Base-by-base conservation (phyloP, 1,284 basidiomycete genomes). In the Ustilago trichophora region DNA sequence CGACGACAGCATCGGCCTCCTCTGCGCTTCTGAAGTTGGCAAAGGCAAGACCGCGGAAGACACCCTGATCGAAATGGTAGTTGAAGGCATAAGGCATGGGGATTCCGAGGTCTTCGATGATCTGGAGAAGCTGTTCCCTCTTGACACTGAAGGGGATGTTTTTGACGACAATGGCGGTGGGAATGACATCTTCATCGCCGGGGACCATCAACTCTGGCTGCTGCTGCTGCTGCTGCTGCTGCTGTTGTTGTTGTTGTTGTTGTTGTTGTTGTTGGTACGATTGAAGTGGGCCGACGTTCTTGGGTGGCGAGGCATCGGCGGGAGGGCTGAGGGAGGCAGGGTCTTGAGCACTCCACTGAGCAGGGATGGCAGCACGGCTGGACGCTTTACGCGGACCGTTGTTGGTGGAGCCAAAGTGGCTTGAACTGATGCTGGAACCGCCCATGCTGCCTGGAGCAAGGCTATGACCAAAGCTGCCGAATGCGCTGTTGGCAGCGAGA, bases 31-130 rank as follows among this genome's bases (percentile, higher is more conserved):
- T 89, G 84, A 98, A 99, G 83, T 99, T 99, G 78, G 96, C 95
- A 83, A 99, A 99, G 2, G 96, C 96, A 47, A 99, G 84, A 16
- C 96, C 96, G 63, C 96, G 90, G 86, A 99, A 99, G 33, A 93
- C 90, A 74, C 95, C 75, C 33, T 78, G 70, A 38, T 77, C 75
- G 35, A 73, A 72, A 48, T 80, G 77, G 31, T 76, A 78, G 59
- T 98, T 99, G 88, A 99, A 99, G 19, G 96, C 96, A 82, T 98
- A 98, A n/a, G 96, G 96, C 18, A 94, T 91, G 56, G 95, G 94
- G 77, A 98, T 96, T 29, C 90, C 87, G 63, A 98, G 85, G 63
- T 92, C 96, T 77, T 91, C 89, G 82, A 98, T 98, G 82, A 98
- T 93, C 84, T 91, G 90, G 75, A 98, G 88, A 62, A 98, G 87